Percentiles rank a stretch among this genome's conserved stretches.
These are phyloP conservation scores for Helicostylum pulchrum DNA, from an alignment of 192 early-diverging fungal species.

Conservation along the genomic window DNA sequence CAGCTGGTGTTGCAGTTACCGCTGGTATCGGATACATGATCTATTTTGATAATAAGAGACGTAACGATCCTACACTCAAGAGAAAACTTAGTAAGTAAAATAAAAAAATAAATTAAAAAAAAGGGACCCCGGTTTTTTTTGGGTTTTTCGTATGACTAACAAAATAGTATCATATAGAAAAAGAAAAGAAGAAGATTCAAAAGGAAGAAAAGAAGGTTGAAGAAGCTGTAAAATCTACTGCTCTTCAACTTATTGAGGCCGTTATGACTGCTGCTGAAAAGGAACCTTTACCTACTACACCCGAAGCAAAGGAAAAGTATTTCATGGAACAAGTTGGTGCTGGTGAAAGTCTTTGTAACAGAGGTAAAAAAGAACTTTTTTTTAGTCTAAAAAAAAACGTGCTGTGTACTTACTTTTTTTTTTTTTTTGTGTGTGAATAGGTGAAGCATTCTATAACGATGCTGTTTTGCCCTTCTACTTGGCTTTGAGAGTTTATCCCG, in stretches of 20 bases:
- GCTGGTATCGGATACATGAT: slow-evolving; percentile 74
- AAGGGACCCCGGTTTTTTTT: slow-evolving; percentile 2
- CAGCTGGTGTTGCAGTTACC: slow-evolving; percentile 58
- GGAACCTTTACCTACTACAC: slow-evolving; percentile 71
- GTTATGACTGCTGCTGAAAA: slow-evolving; percentile 60
- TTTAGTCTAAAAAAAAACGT: neutral
- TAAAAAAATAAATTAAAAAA: neutral
- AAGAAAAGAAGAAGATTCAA: slow-evolving; percentile 62
- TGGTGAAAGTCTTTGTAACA: slow-evolving; percentile 76
- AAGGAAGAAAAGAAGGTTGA: slow-evolving; percentile 51
- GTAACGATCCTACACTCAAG: slow-evolving; percentile 83
- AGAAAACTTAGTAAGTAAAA: slow-evolving; percentile 66
- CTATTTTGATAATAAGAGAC: slow-evolving; percentile 94
- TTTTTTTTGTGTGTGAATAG: slow-evolving; percentile 26
- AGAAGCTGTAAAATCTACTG: slow-evolving; percentile 35
- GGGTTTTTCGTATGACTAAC: neutral
- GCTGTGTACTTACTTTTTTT: neutral
- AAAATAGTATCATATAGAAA: slow-evolving; percentile 28
- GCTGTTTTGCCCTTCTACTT: slow-evolving; percentile 89
- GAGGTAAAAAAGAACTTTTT: slow-evolving; percentile 48
- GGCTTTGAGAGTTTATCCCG: slow-evolving; percentile 92
- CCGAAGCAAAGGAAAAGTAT: slow-evolving; percentile 85
- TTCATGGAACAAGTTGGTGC: slow-evolving; percentile 85
- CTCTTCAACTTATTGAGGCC: slow-evolving; percentile 46
- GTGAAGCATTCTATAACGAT: slow-evolving; percentile 58